Conservation (phyloP, 108 stramenopile species). For the Skeletonema potamos region DNA sequence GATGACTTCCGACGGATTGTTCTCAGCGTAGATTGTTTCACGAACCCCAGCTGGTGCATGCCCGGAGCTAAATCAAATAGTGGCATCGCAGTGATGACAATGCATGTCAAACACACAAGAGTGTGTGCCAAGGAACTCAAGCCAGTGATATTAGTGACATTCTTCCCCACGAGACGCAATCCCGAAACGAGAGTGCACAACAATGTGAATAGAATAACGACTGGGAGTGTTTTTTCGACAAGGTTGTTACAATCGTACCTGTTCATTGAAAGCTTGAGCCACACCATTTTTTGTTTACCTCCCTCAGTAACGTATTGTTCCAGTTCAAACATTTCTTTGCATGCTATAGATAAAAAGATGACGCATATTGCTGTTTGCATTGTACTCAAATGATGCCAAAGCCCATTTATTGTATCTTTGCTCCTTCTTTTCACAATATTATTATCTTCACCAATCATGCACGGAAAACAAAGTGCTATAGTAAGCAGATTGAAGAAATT, state of each 20-base stretch:
- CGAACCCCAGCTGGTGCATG: conserved; percentile 2
- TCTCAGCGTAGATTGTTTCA: conserved; percentile 7
- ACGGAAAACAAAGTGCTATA: conserved; percentile 53
- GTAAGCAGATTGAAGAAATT: conserved; percentile 83
- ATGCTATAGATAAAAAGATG: conserved; percentile 16
- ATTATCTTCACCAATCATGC: conserved; percentile 30
- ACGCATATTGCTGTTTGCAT: conserved; percentile 2
- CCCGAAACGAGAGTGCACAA: conserved; percentile 1
- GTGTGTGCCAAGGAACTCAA: conserved; percentile 11
- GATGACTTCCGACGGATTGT: conserved; percentile 5
- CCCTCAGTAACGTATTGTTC: conserved; percentile 3
- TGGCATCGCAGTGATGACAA: conserved; percentile 41
- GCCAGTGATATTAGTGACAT: neutral
- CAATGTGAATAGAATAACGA: conserved; percentile 10
- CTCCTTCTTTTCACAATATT: neutral
- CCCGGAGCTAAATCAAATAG: conserved; percentile 30
- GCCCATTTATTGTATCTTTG: neutral
- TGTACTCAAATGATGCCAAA: neutral
- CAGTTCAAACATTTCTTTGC: conserved; percentile 36
- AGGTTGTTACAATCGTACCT: conserved; percentile 30
- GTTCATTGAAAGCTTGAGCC: conserved; percentile 32
- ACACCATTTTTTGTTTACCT: neutral
- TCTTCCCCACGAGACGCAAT: neutral
- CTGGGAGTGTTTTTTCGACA: conserved; percentile 19
- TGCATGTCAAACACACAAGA: conserved; percentile 24